Conservation (phyloP, 2,329 filamentous ascomycete genomes). For the Exophiala sp. region DNA sequence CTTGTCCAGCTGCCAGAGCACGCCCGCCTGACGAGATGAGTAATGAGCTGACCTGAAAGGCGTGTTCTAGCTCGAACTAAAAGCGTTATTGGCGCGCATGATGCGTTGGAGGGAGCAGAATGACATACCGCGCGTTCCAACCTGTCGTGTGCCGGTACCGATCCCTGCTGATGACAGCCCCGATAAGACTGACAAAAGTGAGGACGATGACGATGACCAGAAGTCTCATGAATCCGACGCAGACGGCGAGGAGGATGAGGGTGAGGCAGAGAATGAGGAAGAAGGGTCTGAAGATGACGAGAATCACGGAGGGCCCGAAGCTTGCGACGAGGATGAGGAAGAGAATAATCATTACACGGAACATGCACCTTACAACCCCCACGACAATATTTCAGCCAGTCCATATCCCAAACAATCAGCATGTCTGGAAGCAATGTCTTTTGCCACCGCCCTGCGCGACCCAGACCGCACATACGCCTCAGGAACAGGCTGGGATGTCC, state of each 20-base stretch:
- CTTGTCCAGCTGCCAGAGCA: no score
- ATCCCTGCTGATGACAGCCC: neutral
- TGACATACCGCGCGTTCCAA: conserved; percentile 1
- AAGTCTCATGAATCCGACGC: no score
- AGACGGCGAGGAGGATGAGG: no score
- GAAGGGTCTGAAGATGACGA: neutral
- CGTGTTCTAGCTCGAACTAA: conserved; percentile 2
- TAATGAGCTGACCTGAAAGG: neutral
- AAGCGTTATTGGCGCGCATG: conserved; percentile 10
- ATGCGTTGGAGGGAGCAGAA: conserved; percentile 13
- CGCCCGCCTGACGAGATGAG: no score
- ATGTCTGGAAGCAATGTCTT: neutral
- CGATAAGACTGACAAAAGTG: neutral
- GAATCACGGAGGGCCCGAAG: neutral
- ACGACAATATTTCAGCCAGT: no score
- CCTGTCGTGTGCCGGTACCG: neutral
- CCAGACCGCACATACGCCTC: neutral
- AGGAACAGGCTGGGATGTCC: conserved; percentile 8
- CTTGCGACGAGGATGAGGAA: neutral
- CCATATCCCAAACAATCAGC: no score
- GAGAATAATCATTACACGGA: no score
- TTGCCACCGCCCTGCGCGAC: neutral
- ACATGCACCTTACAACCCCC: no score
- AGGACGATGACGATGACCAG: neutral
- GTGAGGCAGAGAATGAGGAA: neutral